Base-by-base conservation (phyloP, 495 filamentous ascomycete species). In the Corynascus novoguineensis region DNA sequence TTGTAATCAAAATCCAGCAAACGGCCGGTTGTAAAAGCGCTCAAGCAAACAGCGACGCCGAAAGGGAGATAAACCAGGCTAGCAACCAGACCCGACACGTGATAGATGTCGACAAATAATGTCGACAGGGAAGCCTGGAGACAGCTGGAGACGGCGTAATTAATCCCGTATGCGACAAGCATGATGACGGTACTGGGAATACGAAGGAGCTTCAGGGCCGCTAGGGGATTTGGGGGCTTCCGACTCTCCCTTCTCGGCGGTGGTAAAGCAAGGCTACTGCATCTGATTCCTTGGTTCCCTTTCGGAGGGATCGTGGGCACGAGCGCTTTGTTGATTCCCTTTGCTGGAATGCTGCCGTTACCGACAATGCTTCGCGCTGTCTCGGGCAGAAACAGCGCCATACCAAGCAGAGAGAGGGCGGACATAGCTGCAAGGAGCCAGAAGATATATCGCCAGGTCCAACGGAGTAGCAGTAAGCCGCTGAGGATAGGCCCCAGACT, bases 401-500 rank as follows among this genome's bases (percentile, higher is more conserved):
- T 45, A 11, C 5, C 10, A n/a, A 25, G 4, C 1, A 45, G 41
- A 24, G 21, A 45, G 19, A 45, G 21, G 8, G 19, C 24, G 8
- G 41, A 45, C 10, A 24, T 0, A 1, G 8, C 24, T 1, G 41
- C 21, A 15, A 45, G 41, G 21, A 45, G 24, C 41, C 41, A 45
- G 41, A 45, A 45, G 12, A 45, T 45, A 12, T 21, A 45, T 15
- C 41, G 41, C 41, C 41, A 45, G 9, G 41, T 45, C 41, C 41
- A 45, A 24, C 41, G 41, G 5, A 45, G 19, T 3, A 68, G 67
- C 0, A 85, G 62, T 0, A 83, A 49, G 0, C 82, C 81, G 0
- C 81, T 80, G 12, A 83, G 71, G 4, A 81, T 60, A 0, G 78
- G 79, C 0, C 76, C 79, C 2, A 81, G 51, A 0, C 72, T 68